Evolutionary conservation across 352 stramenopile genomes (phyloP), one percentile per base, ranked within the genome.

Genomic region (Aphanomyces stellatus): DNA sequence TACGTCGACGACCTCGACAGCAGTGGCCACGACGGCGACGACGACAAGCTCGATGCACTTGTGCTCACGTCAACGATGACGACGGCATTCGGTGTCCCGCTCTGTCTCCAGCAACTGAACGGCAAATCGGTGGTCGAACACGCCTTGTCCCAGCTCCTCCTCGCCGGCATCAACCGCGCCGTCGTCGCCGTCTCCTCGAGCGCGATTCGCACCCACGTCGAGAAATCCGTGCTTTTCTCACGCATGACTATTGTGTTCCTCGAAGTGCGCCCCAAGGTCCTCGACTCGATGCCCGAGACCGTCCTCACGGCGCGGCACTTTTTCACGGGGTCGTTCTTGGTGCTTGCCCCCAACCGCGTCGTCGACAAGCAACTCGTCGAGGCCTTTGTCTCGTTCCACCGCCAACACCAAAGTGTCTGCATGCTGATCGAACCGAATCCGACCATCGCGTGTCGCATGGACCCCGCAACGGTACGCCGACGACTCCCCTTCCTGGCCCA

Each of bases 191-290:
- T 93, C 5, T 78, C 82, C 37, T 76, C 71, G 6, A 81, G 53
- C 24, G 73, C 81, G 65, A 91, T 90, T 69, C 82, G 81, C 24
- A 71, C 74, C 24, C 78, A 79, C 33, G 79, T 91, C 46, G 83
- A 85, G 71, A 76, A 85, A 31, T 87, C 81, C 27, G 74, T 79
- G n/a, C 82, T 88, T 53, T 91, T 79, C 72, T 72, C 71, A 60
- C 89, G 89, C 68, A 88, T 92, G 82, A 76, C 85, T 68, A 91
- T 93, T 46, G 83, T 90, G 73, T 93, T 91, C 63, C 53, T 93
- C 27, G 89, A 93, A 62, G 59, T 93, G 19, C 76, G 11, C 88
- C 91, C 59, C 80, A 80, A 33, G 80, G 91, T 67, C 79, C 85
- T 60, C 81, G 82, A 60, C 13, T 60, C 51, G 15, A 22, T 60